Conservation (phyloP, 805 yeast genomes). For the Metschnikowia reukaufii region DNA sequence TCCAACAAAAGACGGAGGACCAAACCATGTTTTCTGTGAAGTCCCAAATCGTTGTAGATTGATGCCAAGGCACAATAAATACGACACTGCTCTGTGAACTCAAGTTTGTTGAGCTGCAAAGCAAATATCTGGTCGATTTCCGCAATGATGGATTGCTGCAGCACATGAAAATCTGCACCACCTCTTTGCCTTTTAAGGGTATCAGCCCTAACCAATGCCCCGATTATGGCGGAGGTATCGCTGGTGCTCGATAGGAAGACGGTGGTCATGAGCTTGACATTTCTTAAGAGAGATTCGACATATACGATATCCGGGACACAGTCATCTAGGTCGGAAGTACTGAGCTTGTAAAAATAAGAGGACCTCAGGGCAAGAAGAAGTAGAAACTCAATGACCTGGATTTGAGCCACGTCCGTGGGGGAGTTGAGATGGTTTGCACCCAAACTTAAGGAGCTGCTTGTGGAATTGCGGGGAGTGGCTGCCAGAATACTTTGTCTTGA, state of each 20-base stretch:
- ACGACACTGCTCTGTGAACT: slow-evolving; percentile 52
- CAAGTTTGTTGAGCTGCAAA: slow-evolving; percentile 35
- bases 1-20: slow-evolving; percentile 64
- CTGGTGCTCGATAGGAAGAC: slow-evolving; percentile 46
- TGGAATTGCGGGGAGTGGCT: slow-evolving; percentile 37
- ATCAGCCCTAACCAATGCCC: slow-evolving; percentile 38
- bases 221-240: slow-evolving; percentile 41
- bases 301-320: slow-evolving; percentile 80
- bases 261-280: slow-evolving; percentile 57
- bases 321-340: slow-evolving; percentile 63
- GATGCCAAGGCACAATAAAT: slow-evolving; percentile 67
- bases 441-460: slow-evolving; percentile 27
- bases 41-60: slow-evolving; percentile 59
- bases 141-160: slow-evolving; percentile 41
- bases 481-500: slow-evolving; percentile 13
- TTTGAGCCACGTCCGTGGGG: slow-evolving; percentile 26
- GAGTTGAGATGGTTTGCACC: slow-evolving; percentile 27
- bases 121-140: slow-evolving; percentile 38
- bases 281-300: slow-evolving; percentile 68
- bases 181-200: slow-evolving; percentile 4
- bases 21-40: slow-evolving; percentile 67
- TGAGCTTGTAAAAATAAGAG: slow-evolving; percentile 34
- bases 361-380: slow-evolving; percentile 30
- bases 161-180: slow-evolving; percentile 16
- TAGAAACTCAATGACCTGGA: slow-evolving; percentile 36